Conservation (phyloP, 768 basidiomycete species). For the Amanita rubescens region DNA sequence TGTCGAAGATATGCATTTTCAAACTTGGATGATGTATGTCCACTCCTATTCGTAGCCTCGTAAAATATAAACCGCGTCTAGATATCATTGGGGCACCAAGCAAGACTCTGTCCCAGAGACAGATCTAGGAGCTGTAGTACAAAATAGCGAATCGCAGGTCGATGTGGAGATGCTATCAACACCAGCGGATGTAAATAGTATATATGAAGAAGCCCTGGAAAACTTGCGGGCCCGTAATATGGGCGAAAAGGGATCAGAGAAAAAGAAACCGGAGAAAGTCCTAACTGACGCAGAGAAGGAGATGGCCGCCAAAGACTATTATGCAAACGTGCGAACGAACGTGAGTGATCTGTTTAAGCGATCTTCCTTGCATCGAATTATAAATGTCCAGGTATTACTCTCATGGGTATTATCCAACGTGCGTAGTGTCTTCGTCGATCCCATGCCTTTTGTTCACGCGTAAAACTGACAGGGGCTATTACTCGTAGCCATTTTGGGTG, state of each 20-base stretch:
- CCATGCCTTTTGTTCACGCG: not conserved
- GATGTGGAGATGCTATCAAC: conserved; percentile 83
- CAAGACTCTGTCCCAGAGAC: conserved; percentile 66
- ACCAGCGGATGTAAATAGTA: conserved; percentile 72
- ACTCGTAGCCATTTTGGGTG: conserved; percentile 60
- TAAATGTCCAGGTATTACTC: conserved; percentile 45
- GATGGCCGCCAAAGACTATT: conserved; percentile 75
- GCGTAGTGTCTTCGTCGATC: conserved; percentile 8
- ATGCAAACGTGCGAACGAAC: conserved; percentile 82
- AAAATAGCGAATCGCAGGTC: conserved; percentile 74
- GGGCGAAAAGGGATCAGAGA: conserved; percentile 19
- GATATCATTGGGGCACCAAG: conserved; percentile 97
- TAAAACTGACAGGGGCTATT: conserved; percentile 48
- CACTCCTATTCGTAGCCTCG: not conserved
- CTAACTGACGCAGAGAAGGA: conserved; percentile 54
- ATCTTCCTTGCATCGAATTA: not conserved
- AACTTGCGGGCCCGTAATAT: conserved; percentile 45
- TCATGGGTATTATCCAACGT: conserved; percentile 85
- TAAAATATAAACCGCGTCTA: conserved; percentile 17
- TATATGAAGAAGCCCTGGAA: conserved; percentile 77
- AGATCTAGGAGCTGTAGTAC: conserved; percentile 79
- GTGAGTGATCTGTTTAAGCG: conserved; percentile 21
- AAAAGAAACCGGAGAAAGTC: conserved; percentile 19
- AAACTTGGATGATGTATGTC: conserved; percentile 75
- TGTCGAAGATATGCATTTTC: conserved; percentile 68